Conservation (phyloP, 257 asterid species). For the Henckelia pumila region DNA sequence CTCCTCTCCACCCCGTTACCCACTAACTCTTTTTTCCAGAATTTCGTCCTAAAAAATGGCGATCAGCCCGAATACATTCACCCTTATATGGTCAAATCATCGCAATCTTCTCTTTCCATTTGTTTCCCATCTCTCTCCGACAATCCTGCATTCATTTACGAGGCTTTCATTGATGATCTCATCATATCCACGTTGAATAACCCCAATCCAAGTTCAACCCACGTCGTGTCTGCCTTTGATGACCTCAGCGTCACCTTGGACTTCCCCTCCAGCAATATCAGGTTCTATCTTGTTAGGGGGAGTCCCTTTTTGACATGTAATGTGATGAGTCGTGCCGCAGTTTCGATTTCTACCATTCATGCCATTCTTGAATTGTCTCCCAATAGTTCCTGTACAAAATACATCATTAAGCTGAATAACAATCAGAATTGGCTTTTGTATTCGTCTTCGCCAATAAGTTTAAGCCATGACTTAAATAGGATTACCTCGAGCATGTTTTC, state of each 20-base stretch:
- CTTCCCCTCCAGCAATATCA: conserved; percentile 61
- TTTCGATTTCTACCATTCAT: conserved; percentile 77
- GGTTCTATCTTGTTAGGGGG: conserved; percentile 80
- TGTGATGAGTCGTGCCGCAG: conserved; percentile 33
- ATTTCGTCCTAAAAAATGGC: conserved; percentile 72
- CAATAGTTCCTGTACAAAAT: conserved; percentile 53
- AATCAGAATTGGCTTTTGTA: conserved; percentile 81
- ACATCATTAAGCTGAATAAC: conserved; percentile 69
- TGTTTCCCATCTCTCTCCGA: conserved; percentile 63
- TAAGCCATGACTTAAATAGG: conserved; percentile 41
- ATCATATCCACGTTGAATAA: conserved; percentile 47
- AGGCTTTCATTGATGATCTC: conserved; percentile 59
- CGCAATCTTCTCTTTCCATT: conserved; percentile 52
- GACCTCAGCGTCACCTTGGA: conserved; percentile 79
- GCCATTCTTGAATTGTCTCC: conserved; percentile 57
- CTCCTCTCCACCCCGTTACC: conserved; percentile 76
- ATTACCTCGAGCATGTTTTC: conserved; percentile 53
- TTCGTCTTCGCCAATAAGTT: conserved; percentile 59
- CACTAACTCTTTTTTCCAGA: conserved; percentile 86
- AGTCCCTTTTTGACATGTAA: conserved; percentile 77
- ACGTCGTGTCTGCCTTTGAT: conserved; percentile 58
- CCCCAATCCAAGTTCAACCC: conserved; percentile 43
- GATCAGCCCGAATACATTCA: conserved; percentile 88
- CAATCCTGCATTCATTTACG: conserved; percentile 61
- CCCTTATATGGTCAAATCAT: conserved; percentile 68